Evolutionary conservation across 2,329 filamentous ascomycete genomes (phyloP), one percentile per base, ranked within the genome.

Genomic region (Ustilaginoidea virens): DNA sequence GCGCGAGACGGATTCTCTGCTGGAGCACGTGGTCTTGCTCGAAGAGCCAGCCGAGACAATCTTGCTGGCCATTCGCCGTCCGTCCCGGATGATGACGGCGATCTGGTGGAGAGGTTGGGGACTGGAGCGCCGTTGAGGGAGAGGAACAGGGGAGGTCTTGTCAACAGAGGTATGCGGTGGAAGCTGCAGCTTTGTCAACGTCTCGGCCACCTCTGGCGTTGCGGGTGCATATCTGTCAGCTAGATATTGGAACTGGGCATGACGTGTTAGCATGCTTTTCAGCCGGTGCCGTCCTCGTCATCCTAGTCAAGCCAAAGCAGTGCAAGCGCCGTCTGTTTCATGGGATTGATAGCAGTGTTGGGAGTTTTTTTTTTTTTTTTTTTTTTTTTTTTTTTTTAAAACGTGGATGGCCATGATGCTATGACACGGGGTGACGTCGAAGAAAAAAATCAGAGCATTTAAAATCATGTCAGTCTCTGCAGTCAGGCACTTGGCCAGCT

Each of bases 151-250:
- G 27, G 52, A 56, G 28, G 56, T 57, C 40, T 59, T 58, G 39
- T 66, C 57, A 34, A 63, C 46, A 17, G 62, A 55, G 3, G 58
- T 56, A 32, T 60, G 56, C n/a, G 66, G 60, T 23, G 70, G 70
- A 33, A 74, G 63, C 53, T 76, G 74, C 38, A 79, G 63, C 51
- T 75, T 74, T 41, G 67, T 66, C 53, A 76, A 56, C 31, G 64
- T 76, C 50, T 74, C 71, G 42, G 65, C 69, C 54, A 80, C 73
- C 48, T 78, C 74, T 40, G 71, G 59, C 30, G 68, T 67, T 28
- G 67, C 64, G 28, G 70, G 64, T 31, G 72, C 71, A 67, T 79
- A 72, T 55, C 75, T 76, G 49, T 76, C 70, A 49, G 71, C 72
- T 25, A 77, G 53, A 37, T 63, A 61, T 44, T 77, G 72, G 43